Evolutionary conservation across 163 green algal species (phyloP).

Genomic region (Scenedesmus sp.): DNA sequence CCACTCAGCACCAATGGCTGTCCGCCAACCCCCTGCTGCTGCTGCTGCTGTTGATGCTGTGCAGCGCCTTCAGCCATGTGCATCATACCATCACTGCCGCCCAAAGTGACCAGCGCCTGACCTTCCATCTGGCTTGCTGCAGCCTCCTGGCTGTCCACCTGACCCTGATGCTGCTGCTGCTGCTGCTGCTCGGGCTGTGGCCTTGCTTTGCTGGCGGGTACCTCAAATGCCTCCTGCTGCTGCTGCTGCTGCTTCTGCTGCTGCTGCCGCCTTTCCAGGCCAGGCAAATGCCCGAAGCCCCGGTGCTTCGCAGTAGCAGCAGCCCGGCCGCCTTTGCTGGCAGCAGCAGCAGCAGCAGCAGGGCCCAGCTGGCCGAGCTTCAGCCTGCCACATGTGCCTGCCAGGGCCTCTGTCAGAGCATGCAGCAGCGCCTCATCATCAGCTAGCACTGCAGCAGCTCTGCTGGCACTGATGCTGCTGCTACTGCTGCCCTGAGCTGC

Average conservation of each 20-base stretch:
- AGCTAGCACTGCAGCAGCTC: neutral
- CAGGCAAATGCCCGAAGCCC: neutral
- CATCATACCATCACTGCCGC: neutral
- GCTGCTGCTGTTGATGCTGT: neutral
- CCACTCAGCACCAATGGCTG: neutral
- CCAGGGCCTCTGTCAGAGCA: neutral
- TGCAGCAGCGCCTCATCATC: constrained; percentile 27
- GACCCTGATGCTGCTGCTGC: too few relatives aligned
- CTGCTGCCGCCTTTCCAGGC: neutral
- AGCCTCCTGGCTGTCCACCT: neutral
- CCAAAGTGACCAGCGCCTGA: neutral
- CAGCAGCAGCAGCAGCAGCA: constrained; percentile 25
- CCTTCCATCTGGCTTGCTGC: too few relatives aligned
- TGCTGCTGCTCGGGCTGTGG: neutral
- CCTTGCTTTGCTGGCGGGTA: neutral
- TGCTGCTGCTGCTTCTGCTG: neutral
- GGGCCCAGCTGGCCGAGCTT: neutral
- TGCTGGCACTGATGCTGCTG: neutral
- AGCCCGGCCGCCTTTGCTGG: neutral
- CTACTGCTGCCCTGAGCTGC: neutral
- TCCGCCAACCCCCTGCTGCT: neutral
- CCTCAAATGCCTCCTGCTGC: neutral
- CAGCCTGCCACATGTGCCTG: neutral
- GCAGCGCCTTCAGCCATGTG: neutral
- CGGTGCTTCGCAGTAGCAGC: neutral